Evolutionary conservation across 2,329 filamentous ascomycete species (phyloP), one percentile per base, ranked within the genome.

Genomic region (Neopestalotiopsis sp.): DNA sequence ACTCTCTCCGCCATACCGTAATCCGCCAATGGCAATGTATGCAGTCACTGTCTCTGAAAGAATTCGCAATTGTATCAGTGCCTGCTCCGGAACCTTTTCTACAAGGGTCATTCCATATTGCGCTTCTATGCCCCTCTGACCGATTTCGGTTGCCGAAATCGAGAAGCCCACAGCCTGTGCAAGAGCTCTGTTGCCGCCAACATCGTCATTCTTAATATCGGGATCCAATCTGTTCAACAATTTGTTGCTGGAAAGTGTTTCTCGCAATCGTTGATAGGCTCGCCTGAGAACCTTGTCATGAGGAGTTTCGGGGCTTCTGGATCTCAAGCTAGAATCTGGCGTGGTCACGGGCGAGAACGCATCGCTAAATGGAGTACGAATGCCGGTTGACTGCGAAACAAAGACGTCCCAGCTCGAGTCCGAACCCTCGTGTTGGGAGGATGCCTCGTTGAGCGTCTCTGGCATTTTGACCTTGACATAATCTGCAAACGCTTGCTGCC

Each of bases 91-190:
- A 65, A 98, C 92, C 75, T 91, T 94, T 72, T 95, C 92, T 24
- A 98, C 81, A 60, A 98, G 82, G 4, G 92, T 95, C 79, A 90
- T 86, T 67, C 93, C 91, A 61, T 89, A 87, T 72, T 92, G 89
- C 28, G 90, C 90, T 74, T 94, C 92, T 3, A 94, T 85, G 6
- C 96, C 96, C 74, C 96, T 92, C 78, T 98, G 94, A 71, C 95
- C 91, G 72, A 98, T 97, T 81, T 99, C 96, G 4, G 93, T 90
- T 0, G 94, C 91, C 9, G 94, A 91, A 69, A 99, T 94, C 0
- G 95, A 95, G 77, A 91, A 94, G 1, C 94, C 95, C 14, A 98
- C 89, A 1, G 90, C 84, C 69, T 86, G 85, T 14, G 90, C 87
- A 12, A 94, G 80, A 1, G 87, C 86, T 74, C 92, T 90, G 68